phyloP scores from a whole-genome alignment of 208 protist species.

The Polymyxa betae region DNA sequence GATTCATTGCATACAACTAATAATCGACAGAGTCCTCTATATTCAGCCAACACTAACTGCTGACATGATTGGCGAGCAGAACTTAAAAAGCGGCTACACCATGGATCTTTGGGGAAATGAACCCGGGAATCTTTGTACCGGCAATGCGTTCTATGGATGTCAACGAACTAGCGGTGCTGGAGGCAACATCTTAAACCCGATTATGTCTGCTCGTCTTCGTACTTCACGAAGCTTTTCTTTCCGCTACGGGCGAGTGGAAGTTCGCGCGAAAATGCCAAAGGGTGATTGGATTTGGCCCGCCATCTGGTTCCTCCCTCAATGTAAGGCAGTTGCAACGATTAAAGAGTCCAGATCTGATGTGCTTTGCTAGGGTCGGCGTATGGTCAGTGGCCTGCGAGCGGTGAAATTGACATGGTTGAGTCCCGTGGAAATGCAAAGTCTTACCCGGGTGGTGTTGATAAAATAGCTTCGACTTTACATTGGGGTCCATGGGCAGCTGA shows the following conservation, averaged over 20 bases:
- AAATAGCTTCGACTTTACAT: conserved; percentile 57
- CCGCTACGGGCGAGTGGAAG: conserved; percentile 59
- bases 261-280: conserved; percentile 59
- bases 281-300: conserved; percentile 67
- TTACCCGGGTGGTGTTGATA: conserved; percentile 49
- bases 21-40: background rate
- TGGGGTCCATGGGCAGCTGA: conserved; percentile 54
- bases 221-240: background rate
- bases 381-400: conserved; percentile 57
- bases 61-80: background rate
- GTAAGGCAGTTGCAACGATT: background rate
- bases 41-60: conserved; percentile 18
- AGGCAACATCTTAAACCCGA: conserved; percentile 33
- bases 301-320: conserved; percentile 65
- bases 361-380: background rate
- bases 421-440: conserved; percentile 37
- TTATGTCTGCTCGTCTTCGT: conserved; percentile 50
- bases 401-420: conserved; percentile 65
- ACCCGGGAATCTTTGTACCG: background rate
- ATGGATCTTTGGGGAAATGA: background rate
- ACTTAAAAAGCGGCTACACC: background rate
- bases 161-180: background rate
- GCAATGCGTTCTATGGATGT: conserved; percentile 48
- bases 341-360: conserved; percentile 4
- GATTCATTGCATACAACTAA: background rate